Evolutionary conservation across 2,329 filamentous ascomycete species (phyloP).

Genomic region (Penicillium sp.): DNA sequence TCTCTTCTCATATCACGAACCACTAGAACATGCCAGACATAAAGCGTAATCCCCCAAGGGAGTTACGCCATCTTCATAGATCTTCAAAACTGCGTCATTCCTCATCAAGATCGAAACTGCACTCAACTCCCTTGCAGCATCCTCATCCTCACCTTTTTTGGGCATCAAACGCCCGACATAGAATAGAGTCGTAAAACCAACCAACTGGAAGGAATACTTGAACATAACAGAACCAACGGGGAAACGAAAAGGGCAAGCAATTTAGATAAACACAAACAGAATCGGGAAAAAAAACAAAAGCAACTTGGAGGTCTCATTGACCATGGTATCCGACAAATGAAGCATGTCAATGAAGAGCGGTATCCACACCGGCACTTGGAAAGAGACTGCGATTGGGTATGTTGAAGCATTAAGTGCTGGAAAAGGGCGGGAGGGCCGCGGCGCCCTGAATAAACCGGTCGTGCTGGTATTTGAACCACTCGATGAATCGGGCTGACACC

Average conservation of each 20-base stretch:
- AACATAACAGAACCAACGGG: conserved; percentile 5
- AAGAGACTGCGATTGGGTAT: conserved; percentile 27
- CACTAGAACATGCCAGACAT: conserved; percentile 16
- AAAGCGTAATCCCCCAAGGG: conserved; percentile 13
- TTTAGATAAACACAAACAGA: conserved; percentile 24
- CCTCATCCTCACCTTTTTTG: conserved; percentile 3
- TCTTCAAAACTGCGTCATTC: conserved; percentile 12
- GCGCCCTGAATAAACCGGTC: conserved; percentile 10
- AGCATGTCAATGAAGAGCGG: conserved; percentile 18
- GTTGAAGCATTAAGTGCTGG: conserved; percentile 25
- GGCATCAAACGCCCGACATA: conserved; percentile 17
- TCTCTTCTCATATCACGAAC: conserved; percentile 16
- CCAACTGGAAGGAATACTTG: conserved; percentile 13
- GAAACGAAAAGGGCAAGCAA: conserved; percentile 19
- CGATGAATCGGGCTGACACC: conserved; percentile 6
- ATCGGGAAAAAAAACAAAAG: conserved; percentile 13
- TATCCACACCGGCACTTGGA: conserved; percentile 22
- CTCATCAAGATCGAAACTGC: conserved; percentile 13
- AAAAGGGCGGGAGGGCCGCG: conserved; percentile 19
- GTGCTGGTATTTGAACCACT: conserved; percentile 10
- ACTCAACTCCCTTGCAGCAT: conserved; percentile 7
- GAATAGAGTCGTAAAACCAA: conserved; percentile 15
- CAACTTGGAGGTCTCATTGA: conserved; percentile 19
- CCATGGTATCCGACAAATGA: conserved; percentile 24
- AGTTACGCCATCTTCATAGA: conserved; percentile 9